Evolutionary conservation across 768 basidiomycete genomes (phyloP).

Genomic region (Steccherinum ochraceum): DNA sequence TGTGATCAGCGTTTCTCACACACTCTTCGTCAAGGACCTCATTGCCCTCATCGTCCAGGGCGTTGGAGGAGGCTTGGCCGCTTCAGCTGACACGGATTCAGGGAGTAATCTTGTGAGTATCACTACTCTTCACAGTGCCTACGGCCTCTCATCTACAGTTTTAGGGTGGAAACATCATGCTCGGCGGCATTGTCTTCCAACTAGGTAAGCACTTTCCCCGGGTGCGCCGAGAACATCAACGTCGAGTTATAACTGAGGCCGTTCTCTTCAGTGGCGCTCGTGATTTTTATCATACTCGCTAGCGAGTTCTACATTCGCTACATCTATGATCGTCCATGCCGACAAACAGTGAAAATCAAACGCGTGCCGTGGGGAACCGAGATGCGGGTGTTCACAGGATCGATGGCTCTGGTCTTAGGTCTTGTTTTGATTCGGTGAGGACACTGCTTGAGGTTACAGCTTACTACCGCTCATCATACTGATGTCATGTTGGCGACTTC

Average conservation of each 20-base stretch:
- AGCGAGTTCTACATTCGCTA: slow-evolving; percentile 40
- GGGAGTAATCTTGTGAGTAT: slow-evolving; percentile 1
- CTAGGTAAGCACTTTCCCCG: slow-evolving; percentile 22
- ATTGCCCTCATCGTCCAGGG: slow-evolving; percentile 34
- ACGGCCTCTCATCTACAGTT: not conserved
- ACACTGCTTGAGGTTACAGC: not conserved
- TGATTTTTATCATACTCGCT: slow-evolving; percentile 33
- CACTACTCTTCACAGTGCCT: not conserved
- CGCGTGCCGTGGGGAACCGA: not conserved
- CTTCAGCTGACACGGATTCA: slow-evolving; percentile 9
- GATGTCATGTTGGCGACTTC: not conserved
- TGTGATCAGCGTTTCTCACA: not conserved
- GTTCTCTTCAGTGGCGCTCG: slow-evolving; percentile 32
- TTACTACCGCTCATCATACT: not conserved
- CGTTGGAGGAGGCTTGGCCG: slow-evolving; percentile 29
- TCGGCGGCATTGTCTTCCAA: slow-evolving; percentile 23
- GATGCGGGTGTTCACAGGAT: slow-evolving; percentile 5
- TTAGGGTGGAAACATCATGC: slow-evolving; percentile 24
- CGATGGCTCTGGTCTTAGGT: slow-evolving; percentile 11
- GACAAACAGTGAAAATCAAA: not conserved
- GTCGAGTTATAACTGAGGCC: too few species aligned
- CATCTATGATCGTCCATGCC: slow-evolving; percentile 5
- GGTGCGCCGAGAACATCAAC: too few species aligned
- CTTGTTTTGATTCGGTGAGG: slow-evolving; percentile 19
- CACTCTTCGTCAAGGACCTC: slow-evolving; percentile 23